Percentiles rank a stretch among this genome's conserved stretches.
These are phyloP conservation scores for Carex sylvatica DNA, from an alignment of 202 grass and related monocot genomes.

Conservation along the genomic window DNA sequence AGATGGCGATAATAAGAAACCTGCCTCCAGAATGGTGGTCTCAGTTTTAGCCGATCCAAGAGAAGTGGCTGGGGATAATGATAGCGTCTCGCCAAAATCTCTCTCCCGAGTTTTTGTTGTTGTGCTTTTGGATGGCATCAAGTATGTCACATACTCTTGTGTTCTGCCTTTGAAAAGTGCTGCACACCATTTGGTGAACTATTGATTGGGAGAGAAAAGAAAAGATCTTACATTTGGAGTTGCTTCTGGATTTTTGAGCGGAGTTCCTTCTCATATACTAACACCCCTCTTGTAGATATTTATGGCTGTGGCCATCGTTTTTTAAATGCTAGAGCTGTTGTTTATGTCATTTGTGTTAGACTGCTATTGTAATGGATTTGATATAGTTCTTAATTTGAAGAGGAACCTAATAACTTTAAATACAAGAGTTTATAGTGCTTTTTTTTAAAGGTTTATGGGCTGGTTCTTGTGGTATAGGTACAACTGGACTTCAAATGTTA, in stretches of 20 bases:
- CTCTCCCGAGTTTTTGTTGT: conserved; percentile 89
- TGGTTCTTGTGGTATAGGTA: too few species aligned
- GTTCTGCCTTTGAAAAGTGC: conserved; percentile 85
- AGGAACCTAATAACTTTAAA: not conserved
- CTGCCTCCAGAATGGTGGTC: conserved; percentile 65
- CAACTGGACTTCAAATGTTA: too few species aligned
- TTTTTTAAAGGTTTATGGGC: too few species aligned
- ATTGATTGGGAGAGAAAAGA: conserved; percentile 10
- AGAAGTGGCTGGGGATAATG: conserved; percentile 69
- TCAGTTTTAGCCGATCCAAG: conserved; percentile 94
- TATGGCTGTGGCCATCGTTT: not conserved
- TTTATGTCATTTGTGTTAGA: conserved; percentile 21
- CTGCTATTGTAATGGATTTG: conserved; percentile 9
- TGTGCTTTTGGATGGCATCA: conserved; percentile 79
- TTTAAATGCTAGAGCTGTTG: conserved; percentile 7
- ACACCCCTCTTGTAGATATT: conserved; percentile 30
- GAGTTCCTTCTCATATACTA: conserved; percentile 18
- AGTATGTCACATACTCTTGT: conserved; percentile 98
- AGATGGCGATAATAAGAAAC: conserved; percentile 66
- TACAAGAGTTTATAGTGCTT: not conserved
- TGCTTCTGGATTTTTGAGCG: not conserved
- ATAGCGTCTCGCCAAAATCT: conserved; percentile 60
- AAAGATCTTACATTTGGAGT: not conserved
- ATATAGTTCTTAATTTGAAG: conserved; percentile 26
- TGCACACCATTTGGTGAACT: conserved; percentile 76